Conservation (phyloP, 2,329 filamentous ascomycete genomes). For the Claviceps lovelessii region DNA sequence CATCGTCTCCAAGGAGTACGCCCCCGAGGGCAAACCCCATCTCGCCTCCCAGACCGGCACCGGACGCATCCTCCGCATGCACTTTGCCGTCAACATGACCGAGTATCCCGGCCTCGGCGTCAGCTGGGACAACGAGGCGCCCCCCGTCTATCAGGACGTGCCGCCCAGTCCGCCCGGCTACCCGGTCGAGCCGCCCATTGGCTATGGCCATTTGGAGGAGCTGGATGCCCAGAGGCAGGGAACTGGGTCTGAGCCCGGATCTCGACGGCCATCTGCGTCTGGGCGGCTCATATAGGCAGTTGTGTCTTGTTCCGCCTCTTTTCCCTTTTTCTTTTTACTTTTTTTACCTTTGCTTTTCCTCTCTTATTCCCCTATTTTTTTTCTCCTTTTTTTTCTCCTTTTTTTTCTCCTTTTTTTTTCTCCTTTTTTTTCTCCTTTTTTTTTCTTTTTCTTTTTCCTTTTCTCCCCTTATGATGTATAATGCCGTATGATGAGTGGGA, state of each 20-base stretch:
- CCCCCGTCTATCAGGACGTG: slow-evolving; percentile 87
- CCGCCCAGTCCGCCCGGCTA: slow-evolving; percentile 72
- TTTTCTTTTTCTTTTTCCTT: too few relatives aligned
- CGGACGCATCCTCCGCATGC: slow-evolving; percentile 81
- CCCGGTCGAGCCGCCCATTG: slow-evolving; percentile 21
- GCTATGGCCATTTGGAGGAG: slow-evolving; percentile 26
- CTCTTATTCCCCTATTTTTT: too few relatives aligned
- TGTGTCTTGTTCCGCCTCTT: too few relatives aligned
- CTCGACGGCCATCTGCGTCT: slow-evolving; percentile 1
- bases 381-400: too few relatives aligned
- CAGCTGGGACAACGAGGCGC: slow-evolving; percentile 92
- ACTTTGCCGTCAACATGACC: slow-evolving; percentile 72
- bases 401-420: too few relatives aligned
- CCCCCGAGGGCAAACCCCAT: slow-evolving; percentile 50
- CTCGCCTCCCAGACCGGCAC: slow-evolving; percentile 76
- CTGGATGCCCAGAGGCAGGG: slow-evolving; percentile 13
- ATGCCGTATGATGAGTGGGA: too few relatives aligned
- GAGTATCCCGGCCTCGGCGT: slow-evolving; percentile 78
- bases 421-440: too few relatives aligned
- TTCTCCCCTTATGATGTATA: too few relatives aligned
- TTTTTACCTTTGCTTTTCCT: too few relatives aligned
- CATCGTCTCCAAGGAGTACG: slow-evolving; percentile 85
- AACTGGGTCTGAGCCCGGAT: slow-evolving; percentile 1
- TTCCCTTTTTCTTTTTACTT: too few relatives aligned
- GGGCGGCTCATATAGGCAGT: not conserved